Conservation (phyloP, 140 eudicot genomes). For the Oenanthe javanica region DNA sequence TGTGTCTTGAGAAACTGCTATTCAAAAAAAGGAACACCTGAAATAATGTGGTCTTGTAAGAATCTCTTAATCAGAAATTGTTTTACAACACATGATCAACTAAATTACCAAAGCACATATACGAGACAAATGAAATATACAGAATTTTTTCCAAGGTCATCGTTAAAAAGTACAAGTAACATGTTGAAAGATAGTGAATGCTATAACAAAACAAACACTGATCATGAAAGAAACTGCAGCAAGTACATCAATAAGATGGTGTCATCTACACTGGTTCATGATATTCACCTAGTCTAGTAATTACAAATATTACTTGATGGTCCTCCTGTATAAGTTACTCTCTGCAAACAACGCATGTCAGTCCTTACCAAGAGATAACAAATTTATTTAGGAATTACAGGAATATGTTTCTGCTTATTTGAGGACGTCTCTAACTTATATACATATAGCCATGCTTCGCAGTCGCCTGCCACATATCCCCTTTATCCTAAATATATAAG, state of each 20-base stretch:
- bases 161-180: not conserved
- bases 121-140: not conserved
- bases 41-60: not conserved
- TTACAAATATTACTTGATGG: not conserved
- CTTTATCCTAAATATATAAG: not conserved
- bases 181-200: not conserved
- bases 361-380: not conserved
- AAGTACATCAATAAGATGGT: not conserved
- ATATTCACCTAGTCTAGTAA: not conserved
- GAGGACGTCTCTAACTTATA: not conserved
- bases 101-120: not conserved
- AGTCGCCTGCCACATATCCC: not conserved
- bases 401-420: not conserved
- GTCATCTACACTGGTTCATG: not conserved
- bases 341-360: not conserved
- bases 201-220: not conserved
- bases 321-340: not conserved
- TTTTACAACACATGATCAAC: not conserved
- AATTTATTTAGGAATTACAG: not conserved
- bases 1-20: not conserved
- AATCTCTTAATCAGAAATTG: not conserved
- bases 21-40: constrained; percentile 1
- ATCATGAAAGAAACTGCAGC: not conserved
- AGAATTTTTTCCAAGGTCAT: not conserved
- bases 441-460: not conserved